Base-by-base conservation (phyloP, 2,329 filamentous ascomycete species). In the Hypoxylon sp. region DNA sequence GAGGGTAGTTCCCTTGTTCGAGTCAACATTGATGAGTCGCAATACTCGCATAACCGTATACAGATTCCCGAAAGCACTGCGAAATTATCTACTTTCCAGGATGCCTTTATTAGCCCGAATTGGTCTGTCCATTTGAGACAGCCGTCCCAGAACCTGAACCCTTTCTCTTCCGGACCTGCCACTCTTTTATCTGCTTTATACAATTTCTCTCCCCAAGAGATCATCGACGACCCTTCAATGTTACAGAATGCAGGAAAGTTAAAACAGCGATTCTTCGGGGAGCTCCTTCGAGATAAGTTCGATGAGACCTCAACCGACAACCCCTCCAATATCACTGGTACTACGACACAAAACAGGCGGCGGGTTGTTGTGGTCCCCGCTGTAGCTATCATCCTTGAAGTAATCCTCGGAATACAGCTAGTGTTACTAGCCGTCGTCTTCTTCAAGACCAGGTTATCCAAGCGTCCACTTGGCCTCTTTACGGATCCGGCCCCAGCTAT, bases 361-460 rank as follows among this genome's bases (percentile, higher is more conserved):
- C 64, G 67, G 9, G 29, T 69, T 32, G 61, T 69, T 30, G 64
- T 63, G 2, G 63, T 65, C 7, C 47, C 63, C 1, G 61, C 43
- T 16, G 61, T 65, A 0, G 67, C 67, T 3, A 65, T 69, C 29
- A 16, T 56, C 1, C 61, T 69, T n/a, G 67, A 69, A 63, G 45
- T 63, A 2, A 16, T 58, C 11, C 21, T 69, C 14, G 29, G 32
- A 16, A 12, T 67, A 5, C 64, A 67, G 19, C 16, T 58, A 2
- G 25, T 67, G 7, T 45, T 67, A 8, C 30, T 69, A 9, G 19
- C 41, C 3, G 32, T 16, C 9, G 27, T 67, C 9, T 62, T 67
- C 16, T 39, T 51, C 16, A 50, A 39, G 23, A 69, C 67, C 11
- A 63, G 64, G 25, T 37, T 52, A 25, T 48, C 51, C 3, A 67